Base-by-base conservation (phyloP, 495 filamentous ascomycete genomes). In the Annulohypoxylon stygium region DNA sequence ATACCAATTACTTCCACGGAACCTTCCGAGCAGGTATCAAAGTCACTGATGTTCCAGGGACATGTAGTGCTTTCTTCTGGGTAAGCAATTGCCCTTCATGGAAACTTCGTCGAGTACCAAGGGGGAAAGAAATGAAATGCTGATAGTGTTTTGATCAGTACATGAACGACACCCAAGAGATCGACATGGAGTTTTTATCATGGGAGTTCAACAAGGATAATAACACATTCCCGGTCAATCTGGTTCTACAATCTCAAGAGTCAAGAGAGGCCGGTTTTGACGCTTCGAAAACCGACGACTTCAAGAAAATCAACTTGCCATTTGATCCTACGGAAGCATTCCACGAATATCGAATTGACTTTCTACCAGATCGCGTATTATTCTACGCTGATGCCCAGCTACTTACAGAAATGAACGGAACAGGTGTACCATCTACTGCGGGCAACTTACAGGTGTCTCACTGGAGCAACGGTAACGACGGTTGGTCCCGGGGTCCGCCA, bases 271-370 rank as follows among this genome's bases (percentile, higher is more conserved):
- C 81, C 10, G 89, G 89, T 18, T 90, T 84, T 78, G 83, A 92
- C 73, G 90, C 89, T 0, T 78, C 78, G 39, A 75, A 79, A 54
- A 90, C 89, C 0, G 80, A 81, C 4, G 86, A 82, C 57, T 92
- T 89, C 78, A 75, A 83, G 50, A 78, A 84, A 41, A 80, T 87
- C 10, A 73, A 85, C 41, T 82, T 94, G 3, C 83, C 87, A 2
- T 94, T 93, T 78, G 76, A 88, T 61, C 90, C 92, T 0, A 84
- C 86, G 0, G 75, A 78, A 0, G 86, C 61, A 6, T 90, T 89
- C 66, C 91, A 94, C 77, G 91, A 93, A 78, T 94, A 93, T 75
- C 91, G 92, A 48, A 90, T 93, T 76, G 92, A 94, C 75, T 93
- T 91, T 82, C 71, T 87, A n/a, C 84, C 87, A 0, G 83, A 81